Base-by-base conservation (phyloP, 306 rosid genomes). In the Trifolium subterraneum region DNA sequence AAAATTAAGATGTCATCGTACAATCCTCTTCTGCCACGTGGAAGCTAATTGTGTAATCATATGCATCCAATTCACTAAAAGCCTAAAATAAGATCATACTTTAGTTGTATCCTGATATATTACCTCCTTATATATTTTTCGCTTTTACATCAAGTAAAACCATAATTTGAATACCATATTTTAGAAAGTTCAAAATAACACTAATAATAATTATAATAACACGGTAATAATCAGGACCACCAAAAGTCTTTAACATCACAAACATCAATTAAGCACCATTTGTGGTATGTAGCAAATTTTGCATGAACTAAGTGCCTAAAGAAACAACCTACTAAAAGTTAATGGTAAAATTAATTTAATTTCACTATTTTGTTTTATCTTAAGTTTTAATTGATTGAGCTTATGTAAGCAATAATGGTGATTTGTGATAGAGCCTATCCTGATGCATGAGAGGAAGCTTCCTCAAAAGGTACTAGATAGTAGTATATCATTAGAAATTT, bases 21-120 rank as follows among this genome's bases (percentile, higher is more conserved):
- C 31, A 41, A 19, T 78, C 12, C 33, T 48, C 38, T 52, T 63
- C 8, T 75, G 80, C 73, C 80, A 80, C 48, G 22, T 75, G 84
- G 77, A 70, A 52, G 64, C 29, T 58, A 38, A 23, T 47, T 36
- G 7, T 8, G 12, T 11, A 38, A 59, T 48, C 33, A 20, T 7
- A 44, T 55, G 52, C 44, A 66, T 14, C 61, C 38, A 58, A 42
- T 58, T 25, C 48, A 66, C 50, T 45, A 14, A 0, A 29, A 29
- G 65, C 31, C 10, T 58, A 58, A 8, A 58, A 12, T 58, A 12
- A 7, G 25, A 58, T 11, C 35, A 55, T 19, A 47, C 3, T 5
- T 50, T 42, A 31, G 3, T 31, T 31, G 0, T 31, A 31, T 31
- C 6, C 6, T 6, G 35, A 41, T 11, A 1, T 5, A 11, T 3